Conservation (phyloP, 805 yeast genomes). For the Cephaloascus albidus region DNA sequence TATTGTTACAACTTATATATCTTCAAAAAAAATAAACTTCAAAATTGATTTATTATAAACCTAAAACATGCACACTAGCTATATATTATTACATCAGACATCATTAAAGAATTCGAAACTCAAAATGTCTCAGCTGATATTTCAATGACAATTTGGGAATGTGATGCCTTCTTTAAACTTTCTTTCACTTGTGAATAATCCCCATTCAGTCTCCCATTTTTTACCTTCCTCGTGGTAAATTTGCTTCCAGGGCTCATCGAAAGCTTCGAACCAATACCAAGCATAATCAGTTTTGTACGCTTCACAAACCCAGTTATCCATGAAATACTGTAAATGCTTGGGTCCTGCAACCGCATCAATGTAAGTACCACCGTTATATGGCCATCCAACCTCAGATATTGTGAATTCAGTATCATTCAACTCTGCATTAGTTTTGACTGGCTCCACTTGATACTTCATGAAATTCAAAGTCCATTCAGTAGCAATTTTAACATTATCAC, state of each 20-base stretch:
- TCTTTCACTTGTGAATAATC: slow-evolving; percentile 43
- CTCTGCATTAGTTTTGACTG: slow-evolving; percentile 13
- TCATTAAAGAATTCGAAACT: too few relatives aligned
- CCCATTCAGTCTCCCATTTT: slow-evolving; percentile 69
- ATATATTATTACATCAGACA: too few relatives aligned
- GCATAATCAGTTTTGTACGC: slow-evolving; percentile 23
- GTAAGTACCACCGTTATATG: slow-evolving; percentile 47
- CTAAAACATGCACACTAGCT: too few relatives aligned
- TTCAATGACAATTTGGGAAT: slow-evolving; percentile 27
- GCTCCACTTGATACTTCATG: slow-evolving; percentile 31
- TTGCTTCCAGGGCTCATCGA: slow-evolving; percentile 65
- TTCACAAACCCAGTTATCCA: slow-evolving; percentile 43
- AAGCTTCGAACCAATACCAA: slow-evolving; percentile 62
- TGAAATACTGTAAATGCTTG: slow-evolving; percentile 33
- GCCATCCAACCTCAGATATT: slow-evolving; percentile 69
- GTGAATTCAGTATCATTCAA: slow-evolving; percentile 19
- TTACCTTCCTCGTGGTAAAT: slow-evolving; percentile 37
- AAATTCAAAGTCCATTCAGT: slow-evolving; percentile 45
- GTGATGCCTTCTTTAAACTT: slow-evolving; percentile 29
- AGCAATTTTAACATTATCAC: slow-evolving; percentile 36
- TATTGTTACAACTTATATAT: background rate
- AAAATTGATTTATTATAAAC: background rate
- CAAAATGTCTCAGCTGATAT: too few relatives aligned
- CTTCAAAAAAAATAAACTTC: background rate
- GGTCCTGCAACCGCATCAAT: slow-evolving; percentile 37